These are phyloP conservation scores for Fusarium newnesense DNA, from an alignment of 2,329 filamentous ascomycete species.

Conservation along the genomic window DNA sequence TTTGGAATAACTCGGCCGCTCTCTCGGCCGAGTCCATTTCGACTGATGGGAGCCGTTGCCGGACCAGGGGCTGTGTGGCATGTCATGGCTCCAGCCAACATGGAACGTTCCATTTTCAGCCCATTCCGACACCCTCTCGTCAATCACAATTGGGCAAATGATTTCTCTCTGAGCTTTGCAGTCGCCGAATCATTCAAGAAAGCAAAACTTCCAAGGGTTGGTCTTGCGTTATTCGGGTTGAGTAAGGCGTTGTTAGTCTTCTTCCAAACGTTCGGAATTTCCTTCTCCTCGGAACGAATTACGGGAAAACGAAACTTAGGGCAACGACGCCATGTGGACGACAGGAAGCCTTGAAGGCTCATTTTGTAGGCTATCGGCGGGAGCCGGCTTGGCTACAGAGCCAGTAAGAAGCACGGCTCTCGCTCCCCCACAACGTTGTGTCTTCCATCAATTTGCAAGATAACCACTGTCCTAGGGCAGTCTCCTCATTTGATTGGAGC, in stretches of 20 bases:
- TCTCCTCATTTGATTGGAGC: slow-evolving; percentile 6
- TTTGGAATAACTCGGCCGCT: slow-evolving; percentile 25
- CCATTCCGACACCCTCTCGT: neutral
- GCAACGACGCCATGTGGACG: slow-evolving; percentile 7
- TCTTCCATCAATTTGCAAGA: neutral
- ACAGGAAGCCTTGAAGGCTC: neutral
- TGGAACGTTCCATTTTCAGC: slow-evolving; percentile 37
- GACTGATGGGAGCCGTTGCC: slow-evolving; percentile 17
- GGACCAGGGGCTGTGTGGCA: slow-evolving; percentile 23
- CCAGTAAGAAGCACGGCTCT: slow-evolving; percentile 16
- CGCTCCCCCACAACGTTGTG: slow-evolving; percentile 13
- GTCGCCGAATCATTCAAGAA: neutral
- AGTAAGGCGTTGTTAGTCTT: neutral
- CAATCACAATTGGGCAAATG: neutral
- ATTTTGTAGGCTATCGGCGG: slow-evolving; percentile 32
- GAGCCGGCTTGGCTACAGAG: slow-evolving; percentile 28
- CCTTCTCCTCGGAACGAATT: slow-evolving; percentile 1
- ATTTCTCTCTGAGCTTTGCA: neutral
- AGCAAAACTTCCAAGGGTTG: neutral
- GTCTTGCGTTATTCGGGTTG: neutral
- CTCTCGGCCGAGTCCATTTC: slow-evolving; percentile 26
- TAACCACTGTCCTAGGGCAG: slow-evolving; percentile 4
- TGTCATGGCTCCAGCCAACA: slow-evolving; percentile 33
- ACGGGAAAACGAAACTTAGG: neutral
- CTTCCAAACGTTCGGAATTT: neutral